Conservation (phyloP, 1,139 yeast species). For the Zygoascus meyerae region DNA sequence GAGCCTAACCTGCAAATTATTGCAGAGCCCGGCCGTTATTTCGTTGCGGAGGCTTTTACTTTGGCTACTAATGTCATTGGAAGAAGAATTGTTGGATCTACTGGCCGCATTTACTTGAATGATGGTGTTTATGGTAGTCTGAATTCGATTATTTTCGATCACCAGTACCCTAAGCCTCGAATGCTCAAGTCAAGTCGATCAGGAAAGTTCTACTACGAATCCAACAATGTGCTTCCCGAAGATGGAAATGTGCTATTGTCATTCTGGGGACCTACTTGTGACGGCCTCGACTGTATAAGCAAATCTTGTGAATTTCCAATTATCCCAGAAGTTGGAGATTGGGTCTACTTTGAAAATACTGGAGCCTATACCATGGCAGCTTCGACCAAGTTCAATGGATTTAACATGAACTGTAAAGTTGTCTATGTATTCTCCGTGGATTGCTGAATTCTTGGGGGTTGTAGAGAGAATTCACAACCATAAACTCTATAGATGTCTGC, state of each 20-base stretch:
- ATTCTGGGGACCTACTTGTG: slow-evolving; percentile 98
- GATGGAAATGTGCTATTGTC: slow-evolving; percentile 39
- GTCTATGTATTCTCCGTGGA: slow-evolving; percentile 47
- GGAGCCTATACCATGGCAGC: slow-evolving; percentile 97
- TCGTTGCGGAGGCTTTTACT: slow-evolving; percentile 82
- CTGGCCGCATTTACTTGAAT: slow-evolving; percentile 57
- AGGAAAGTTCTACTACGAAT: slow-evolving; percentile 40
- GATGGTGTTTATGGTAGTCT: slow-evolving; percentile 96
- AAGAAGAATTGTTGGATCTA: slow-evolving; percentile 45
- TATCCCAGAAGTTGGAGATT: slow-evolving; percentile 76
- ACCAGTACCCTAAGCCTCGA: slow-evolving; percentile 69
- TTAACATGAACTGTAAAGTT: slow-evolving; percentile 55
- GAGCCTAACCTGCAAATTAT: slow-evolving; percentile 47
- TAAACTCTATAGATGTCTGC: too few species aligned
- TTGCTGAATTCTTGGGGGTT: slow-evolving; percentile 8
- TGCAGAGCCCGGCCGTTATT: slow-evolving; percentile 93
- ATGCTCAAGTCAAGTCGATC: slow-evolving; percentile 49
- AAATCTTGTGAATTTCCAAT: slow-evolving; percentile 47
- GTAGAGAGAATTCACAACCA: too few species aligned
- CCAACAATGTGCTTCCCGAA: slow-evolving; percentile 2
- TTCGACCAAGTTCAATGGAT: slow-evolving; percentile 81
- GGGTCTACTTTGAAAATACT: slow-evolving; percentile 77
- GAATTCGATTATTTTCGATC: slow-evolving; percentile 91
- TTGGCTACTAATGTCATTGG: slow-evolving; percentile 83
- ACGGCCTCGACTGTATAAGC: slow-evolving; percentile 84